Conservation (phyloP, 805 yeast genomes). For the Suhomyces sp. region DNA sequence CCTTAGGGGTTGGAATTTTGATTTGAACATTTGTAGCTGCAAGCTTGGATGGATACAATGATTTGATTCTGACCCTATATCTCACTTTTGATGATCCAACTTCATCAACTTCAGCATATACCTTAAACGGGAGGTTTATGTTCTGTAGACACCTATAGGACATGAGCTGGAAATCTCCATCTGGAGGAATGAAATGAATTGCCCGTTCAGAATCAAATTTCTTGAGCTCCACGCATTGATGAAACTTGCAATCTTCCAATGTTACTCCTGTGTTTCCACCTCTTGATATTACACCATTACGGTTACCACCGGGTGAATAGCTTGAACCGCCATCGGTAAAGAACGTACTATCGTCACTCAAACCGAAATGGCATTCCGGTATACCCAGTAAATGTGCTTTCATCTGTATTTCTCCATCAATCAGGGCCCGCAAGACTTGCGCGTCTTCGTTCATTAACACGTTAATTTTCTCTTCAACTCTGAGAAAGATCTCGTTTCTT, state of each 20-base stretch:
- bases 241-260: constrained; percentile 79
- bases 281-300: too few species aligned
- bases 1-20: constrained; percentile 64
- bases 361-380: constrained; percentile 81
- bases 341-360: constrained; percentile 51
- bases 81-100: constrained; percentile 47
- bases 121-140: constrained; percentile 67
- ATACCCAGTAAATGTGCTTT: constrained; percentile 74
- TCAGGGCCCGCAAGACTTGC: constrained; percentile 62
- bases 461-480: constrained; percentile 73
- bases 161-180: constrained; percentile 84
- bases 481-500: constrained; percentile 75
- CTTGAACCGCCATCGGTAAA: constrained; percentile 6
- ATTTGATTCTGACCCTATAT: constrained; percentile 59
- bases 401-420: constrained; percentile 73
- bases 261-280: constrained; percentile 48
- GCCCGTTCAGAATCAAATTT: constrained; percentile 63
- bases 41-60: constrained; percentile 57
- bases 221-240: constrained; percentile 77
- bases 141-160: constrained; percentile 52
- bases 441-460: constrained; percentile 67
- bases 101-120: constrained; percentile 53
- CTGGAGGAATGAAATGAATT: constrained; percentile 81
- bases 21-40: constrained; percentile 64
- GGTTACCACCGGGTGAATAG: background rate